Evolutionary conservation across 345 rosid genomes (phyloP), one percentile per base, ranked within the genome.

Genomic region (Carallia brachiata): DNA sequence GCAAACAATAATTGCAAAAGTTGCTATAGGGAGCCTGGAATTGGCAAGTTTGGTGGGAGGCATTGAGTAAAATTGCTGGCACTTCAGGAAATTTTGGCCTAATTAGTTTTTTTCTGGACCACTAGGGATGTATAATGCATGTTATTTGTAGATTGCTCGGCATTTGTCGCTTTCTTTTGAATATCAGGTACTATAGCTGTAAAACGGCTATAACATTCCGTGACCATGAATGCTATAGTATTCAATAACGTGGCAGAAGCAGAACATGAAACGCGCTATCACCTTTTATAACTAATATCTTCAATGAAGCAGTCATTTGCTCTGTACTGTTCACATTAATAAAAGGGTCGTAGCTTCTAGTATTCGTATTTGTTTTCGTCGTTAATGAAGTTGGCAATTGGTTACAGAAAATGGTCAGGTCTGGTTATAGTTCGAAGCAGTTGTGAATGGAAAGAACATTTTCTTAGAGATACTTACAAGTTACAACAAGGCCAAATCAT

Each of bases 71-170:
- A 60, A 15, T 59, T 36, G 53, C 57, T 53, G 6, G 28, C 56
- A 32, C 36, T 17, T 7, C 6, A 30, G 9, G 54, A 62, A 50
- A 62, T 37, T 40, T 40, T 16, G 18, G 7, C 44, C 36, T 18
- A 19, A 39, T 8, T 37, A 6, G 57, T 16, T 59, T 67, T 59
- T 19, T 17, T 27, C 40, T 66, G 80, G 78, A 74, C 80, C 78
- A 77, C 80, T 36, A 7, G 47, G 62, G 6, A 69, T 28, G 31
- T 7, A 36, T 27, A 53, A n/a, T 16, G 13, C 40, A 23, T 19
- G 36, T 23, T 65, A 32, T 16, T 65, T 3, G 30, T 23, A n/a
- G 23, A 13, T 36, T 52, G 40, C 2, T 55, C 52, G 15, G 66
- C 27, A 63, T 61, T 54, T 10, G 61, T 53, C 13, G 61, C 73